These are phyloP conservation scores for Neonectria neomacrospora DNA, from an alignment of 2,329 filamentous ascomycete genomes.

Conservation along the genomic window DNA sequence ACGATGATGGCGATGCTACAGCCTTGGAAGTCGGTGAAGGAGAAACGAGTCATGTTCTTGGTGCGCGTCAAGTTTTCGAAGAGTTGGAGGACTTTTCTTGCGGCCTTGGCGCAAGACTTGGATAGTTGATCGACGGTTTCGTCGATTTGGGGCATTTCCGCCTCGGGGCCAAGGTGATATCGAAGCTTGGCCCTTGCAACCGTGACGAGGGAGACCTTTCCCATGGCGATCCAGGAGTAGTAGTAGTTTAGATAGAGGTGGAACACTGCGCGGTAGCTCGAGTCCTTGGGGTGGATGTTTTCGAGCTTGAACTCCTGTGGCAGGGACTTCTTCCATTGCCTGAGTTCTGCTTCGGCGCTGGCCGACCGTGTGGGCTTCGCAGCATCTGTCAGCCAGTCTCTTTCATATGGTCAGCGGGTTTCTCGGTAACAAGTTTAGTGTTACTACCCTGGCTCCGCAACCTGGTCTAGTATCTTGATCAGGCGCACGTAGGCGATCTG, in stretches of 20 bases:
- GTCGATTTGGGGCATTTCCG: conserved; percentile 18
- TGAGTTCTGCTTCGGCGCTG: conserved; percentile 40
- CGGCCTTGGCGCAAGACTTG: conserved; percentile 46
- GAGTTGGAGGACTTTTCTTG: conserved; percentile 46
- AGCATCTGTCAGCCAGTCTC: conserved; percentile 18
- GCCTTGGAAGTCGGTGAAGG: conserved; percentile 53
- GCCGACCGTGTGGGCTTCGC: conserved; percentile 18
- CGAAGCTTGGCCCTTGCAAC: conserved; percentile 44
- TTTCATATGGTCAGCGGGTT: not conserved
- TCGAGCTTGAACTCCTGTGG: conserved; percentile 44
- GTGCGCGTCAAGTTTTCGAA: conserved; percentile 46
- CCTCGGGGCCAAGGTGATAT: conserved; percentile 22
- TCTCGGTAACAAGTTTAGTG: not conserved
- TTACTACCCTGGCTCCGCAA: conserved; percentile 41
- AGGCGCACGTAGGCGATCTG: conserved; percentile 48
- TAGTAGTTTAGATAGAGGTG: conserved; percentile 53
- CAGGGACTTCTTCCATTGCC: conserved; percentile 47
- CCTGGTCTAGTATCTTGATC: conserved; percentile 46
- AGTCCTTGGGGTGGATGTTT: conserved; percentile 42
- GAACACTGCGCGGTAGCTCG: conserved; percentile 47
- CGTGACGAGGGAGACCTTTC: conserved; percentile 49
- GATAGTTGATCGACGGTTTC: conserved; percentile 35
- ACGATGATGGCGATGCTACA: conserved; percentile 53
- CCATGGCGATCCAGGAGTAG: conserved; percentile 51
- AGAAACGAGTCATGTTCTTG: conserved; percentile 49